Conservation (phyloP, 768 basidiomycete species). For the Sporobolomyces phaffii region DNA sequence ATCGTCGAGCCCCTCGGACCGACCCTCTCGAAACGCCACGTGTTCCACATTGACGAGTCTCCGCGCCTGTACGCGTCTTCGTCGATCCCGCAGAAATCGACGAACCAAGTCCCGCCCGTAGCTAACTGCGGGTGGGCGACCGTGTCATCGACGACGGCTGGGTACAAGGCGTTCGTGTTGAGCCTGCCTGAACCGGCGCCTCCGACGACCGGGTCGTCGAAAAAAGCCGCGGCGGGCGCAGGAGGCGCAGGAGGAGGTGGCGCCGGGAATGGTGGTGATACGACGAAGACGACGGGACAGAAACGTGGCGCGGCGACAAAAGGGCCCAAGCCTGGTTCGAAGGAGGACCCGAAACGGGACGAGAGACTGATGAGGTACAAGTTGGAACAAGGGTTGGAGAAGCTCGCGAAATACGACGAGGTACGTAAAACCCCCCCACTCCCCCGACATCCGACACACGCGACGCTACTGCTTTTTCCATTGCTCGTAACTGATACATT, state of each 20-base stretch:
- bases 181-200: conserved; percentile 18
- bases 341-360: conserved; percentile 13
- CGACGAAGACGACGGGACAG: no score
- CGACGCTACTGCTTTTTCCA: no score
- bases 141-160: not conserved
- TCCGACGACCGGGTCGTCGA: not conserved
- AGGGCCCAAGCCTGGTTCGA: not conserved
- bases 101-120: not conserved
- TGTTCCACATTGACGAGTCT: conserved; percentile 26
- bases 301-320: no score
- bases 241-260: no score
- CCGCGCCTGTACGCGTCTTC: conserved; percentile 18
- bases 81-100: not conserved
- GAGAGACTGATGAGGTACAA: conserved; percentile 16
- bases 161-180: conserved; percentile 26
- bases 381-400: conserved; percentile 14
- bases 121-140: conserved; percentile 1
- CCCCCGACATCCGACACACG: no score
- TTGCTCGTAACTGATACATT: no score
- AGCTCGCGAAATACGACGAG: conserved; percentile 9
- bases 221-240: no score
- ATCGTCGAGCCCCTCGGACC: conserved; percentile 24
- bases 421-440: no score
- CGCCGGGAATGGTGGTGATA: no score
- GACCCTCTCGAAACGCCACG: conserved; percentile 16